Conservation (phyloP, 2,329 filamentous ascomycete species). For the Nemania sp. region DNA sequence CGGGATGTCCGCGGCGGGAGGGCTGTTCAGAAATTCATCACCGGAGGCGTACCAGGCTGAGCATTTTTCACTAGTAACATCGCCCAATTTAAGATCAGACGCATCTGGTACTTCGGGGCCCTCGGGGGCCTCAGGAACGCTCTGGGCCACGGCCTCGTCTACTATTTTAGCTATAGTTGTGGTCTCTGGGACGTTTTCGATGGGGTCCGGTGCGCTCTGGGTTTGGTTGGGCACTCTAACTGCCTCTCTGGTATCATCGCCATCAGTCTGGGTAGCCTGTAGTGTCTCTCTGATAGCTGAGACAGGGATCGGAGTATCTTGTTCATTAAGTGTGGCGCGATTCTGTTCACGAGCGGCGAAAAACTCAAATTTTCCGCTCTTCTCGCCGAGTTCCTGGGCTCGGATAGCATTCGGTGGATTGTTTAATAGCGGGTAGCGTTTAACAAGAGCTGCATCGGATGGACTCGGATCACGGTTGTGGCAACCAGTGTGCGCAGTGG, state of each 20-base stretch:
- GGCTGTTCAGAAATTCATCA: slow-evolving; percentile 40
- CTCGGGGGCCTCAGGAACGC: background rate
- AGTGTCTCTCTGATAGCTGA: slow-evolving; percentile 28
- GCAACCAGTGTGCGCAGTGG: background rate
- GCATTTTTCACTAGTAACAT: slow-evolving; percentile 12
- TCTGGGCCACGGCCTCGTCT: background rate
- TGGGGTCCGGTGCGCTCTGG: slow-evolving; percentile 1
- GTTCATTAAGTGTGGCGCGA: slow-evolving; percentile 26
- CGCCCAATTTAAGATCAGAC: slow-evolving; percentile 19
- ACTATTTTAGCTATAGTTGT: background rate
- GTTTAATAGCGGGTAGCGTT: slow-evolving; percentile 38
- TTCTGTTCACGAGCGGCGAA: slow-evolving; percentile 47
- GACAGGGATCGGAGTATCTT: slow-evolving; percentile 14
- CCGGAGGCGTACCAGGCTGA: slow-evolving; percentile 32
- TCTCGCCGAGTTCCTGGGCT: slow-evolving; percentile 41
- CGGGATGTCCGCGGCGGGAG: slow-evolving; percentile 20
- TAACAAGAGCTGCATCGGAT: slow-evolving; percentile 39
- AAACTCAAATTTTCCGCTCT: slow-evolving; percentile 45
- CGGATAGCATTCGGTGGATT: slow-evolving; percentile 29
- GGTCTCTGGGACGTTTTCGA: slow-evolving; percentile 1
- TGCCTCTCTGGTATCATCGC: background rate
- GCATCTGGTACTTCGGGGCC: background rate
- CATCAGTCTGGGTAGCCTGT: background rate
- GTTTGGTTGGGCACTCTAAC: background rate
- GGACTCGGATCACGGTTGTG: slow-evolving; percentile 32